These are phyloP conservation scores for Thalassiosira livingstoniorum DNA, from an alignment of 352 stramenopile species.

Conservation along the genomic window DNA sequence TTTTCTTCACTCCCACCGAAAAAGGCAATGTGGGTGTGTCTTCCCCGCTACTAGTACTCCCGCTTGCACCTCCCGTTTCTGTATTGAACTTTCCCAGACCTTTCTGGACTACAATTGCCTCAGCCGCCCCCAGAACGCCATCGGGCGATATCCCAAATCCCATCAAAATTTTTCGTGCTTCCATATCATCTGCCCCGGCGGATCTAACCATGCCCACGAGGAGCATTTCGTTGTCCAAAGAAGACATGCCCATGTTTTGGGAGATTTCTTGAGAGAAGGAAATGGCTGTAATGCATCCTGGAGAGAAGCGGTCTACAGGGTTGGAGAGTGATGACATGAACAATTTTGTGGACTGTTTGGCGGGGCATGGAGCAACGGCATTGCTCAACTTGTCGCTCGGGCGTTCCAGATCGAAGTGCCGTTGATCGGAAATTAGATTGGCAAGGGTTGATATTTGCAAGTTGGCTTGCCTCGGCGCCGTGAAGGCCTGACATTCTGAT, in stretches of 20 bases:
- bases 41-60: background rate
- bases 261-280: slow-evolving; percentile 37
- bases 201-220: slow-evolving; percentile 48
- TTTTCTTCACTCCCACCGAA: slow-evolving; percentile 62
- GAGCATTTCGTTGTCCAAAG: slow-evolving; percentile 50
- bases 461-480: too few relatives aligned
- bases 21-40: slow-evolving; percentile 63
- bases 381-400: too few relatives aligned
- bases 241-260: slow-evolving; percentile 8
- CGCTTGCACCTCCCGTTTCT: too few relatives aligned
- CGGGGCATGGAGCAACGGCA: too few relatives aligned
- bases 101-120: slow-evolving; percentile 29
- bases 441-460: too few relatives aligned
- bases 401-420: too few relatives aligned
- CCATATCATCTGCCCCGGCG: slow-evolving; percentile 41
- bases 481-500: too few relatives aligned
- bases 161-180: slow-evolving; percentile 49
- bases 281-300: slow-evolving; percentile 38
- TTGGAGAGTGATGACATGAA: slow-evolving; percentile 25
- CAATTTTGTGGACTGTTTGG: slow-evolving; percentile 21
- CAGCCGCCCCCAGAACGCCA: slow-evolving; percentile 31
- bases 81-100: slow-evolving; percentile 16
- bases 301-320: slow-evolving; percentile 53
- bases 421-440: too few relatives aligned
- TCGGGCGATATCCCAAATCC: slow-evolving; percentile 56